Evolutionary conservation across 2,329 filamentous ascomycete species (phyloP).

Genomic region (Lasiodiplodia citricola): DNA sequence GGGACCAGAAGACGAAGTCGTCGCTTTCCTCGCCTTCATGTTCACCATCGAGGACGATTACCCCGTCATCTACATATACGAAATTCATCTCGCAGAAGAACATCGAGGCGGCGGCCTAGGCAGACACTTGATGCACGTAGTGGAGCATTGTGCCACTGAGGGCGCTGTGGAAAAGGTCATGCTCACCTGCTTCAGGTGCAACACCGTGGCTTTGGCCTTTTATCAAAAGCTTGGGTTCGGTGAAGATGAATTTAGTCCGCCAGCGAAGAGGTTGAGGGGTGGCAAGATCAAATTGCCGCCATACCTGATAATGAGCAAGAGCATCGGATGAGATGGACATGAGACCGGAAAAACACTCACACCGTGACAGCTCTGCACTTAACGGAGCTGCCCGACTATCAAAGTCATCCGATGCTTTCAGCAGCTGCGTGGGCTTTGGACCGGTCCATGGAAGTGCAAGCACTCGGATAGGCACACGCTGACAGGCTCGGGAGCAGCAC

Average conservation of each 20-base stretch:
- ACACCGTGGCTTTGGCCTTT: slow-evolving; percentile 62
- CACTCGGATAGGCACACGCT: not conserved
- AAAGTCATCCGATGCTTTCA: not conserved
- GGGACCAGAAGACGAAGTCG: slow-evolving; percentile 22
- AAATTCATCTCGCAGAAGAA: slow-evolving; percentile 69
- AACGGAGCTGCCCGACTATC: not conserved
- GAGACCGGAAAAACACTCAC: too few species aligned
- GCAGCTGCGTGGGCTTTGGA: not conserved
- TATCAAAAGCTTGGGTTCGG: slow-evolving; percentile 65
- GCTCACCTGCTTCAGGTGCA: slow-evolving; percentile 74
- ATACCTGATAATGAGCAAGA: slow-evolving; percentile 61
- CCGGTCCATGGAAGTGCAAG: not conserved
- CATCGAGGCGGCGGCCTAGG: slow-evolving; percentile 69
- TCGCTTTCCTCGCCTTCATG: slow-evolving; percentile 67
- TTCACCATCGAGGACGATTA: slow-evolving; percentile 66
- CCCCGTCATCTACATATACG: slow-evolving; percentile 79
- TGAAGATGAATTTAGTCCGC: slow-evolving; percentile 59
- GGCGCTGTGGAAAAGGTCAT: slow-evolving; percentile 69
- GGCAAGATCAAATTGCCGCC: slow-evolving; percentile 56
- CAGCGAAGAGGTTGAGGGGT: slow-evolving; percentile 54
- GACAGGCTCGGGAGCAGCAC: not conserved
- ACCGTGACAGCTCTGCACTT: too few species aligned
- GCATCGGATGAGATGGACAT: slow-evolving; percentile 11
- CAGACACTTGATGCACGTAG: slow-evolving; percentile 62
- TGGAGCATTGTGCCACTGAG: slow-evolving; percentile 59